These are phyloP conservation scores for Parsonsia alboflavescens DNA, from an alignment of 257 asterid genomes.

Conservation along the genomic window DNA sequence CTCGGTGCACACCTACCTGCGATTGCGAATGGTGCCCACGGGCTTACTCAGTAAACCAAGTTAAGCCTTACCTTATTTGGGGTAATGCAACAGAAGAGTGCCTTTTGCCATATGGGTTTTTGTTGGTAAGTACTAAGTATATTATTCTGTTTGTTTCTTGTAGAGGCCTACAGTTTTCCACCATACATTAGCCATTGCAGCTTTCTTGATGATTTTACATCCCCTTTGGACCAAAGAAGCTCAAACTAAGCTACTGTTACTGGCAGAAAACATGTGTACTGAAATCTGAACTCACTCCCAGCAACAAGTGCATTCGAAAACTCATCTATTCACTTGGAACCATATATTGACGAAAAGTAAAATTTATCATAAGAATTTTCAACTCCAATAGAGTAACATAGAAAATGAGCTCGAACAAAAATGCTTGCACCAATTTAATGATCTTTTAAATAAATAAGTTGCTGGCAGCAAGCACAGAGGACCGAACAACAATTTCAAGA, in stretches of 20 bases:
- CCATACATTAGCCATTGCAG: background rate
- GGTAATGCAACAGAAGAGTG: no score
- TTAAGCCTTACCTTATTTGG: no score
- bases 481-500: conserved; percentile 3
- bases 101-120: no score
- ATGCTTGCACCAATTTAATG: background rate
- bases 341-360: background rate
- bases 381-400: background rate
- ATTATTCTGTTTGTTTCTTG: no score
- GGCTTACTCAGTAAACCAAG: no score
- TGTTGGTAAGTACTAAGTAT: no score
- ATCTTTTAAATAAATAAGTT: background rate
- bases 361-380: conserved; percentile 6
- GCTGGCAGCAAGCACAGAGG: conserved; percentile 10
- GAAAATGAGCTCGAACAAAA: conserved; percentile 1
- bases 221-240: background rate
- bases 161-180: background rate
- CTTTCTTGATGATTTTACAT: background rate
- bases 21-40: no score
- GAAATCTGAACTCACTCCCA: background rate
- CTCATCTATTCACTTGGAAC: background rate
- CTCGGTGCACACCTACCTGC: no score
- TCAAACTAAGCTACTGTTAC: background rate
- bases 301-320: background rate
- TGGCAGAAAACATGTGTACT: background rate